These are phyloP conservation scores for Nigrospora sphaerica DNA, from an alignment of 2,329 filamentous ascomycete species.

Conservation along the genomic window DNA sequence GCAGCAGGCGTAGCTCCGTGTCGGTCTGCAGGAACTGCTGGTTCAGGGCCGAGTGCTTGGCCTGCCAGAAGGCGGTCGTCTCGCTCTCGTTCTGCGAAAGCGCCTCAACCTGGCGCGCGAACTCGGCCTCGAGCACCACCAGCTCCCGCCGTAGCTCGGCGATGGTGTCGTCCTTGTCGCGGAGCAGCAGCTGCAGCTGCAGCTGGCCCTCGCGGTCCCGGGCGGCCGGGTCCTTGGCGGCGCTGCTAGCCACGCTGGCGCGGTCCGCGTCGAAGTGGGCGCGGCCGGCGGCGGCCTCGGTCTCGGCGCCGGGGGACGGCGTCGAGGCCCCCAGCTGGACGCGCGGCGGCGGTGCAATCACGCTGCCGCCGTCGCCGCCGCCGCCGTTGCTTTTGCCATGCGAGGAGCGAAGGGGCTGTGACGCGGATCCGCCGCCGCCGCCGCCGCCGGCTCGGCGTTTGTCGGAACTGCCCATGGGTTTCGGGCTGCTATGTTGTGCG, in stretches of 20 bases:
- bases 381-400: constrained; percentile 10
- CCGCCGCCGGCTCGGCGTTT: constrained; percentile 30
- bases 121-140: constrained; percentile 43
- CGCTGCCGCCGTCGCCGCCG: background rate
- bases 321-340: constrained; percentile 27
- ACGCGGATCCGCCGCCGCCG: constrained; percentile 7
- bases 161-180: constrained; percentile 46
- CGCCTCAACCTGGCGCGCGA: constrained; percentile 44
- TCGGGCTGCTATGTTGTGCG: constrained; percentile 8
- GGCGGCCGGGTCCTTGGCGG: background rate
- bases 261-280: background rate
- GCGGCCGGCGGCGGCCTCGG: constrained; percentile 9
- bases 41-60: constrained; percentile 44
- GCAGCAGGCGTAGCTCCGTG: constrained; percentile 43
- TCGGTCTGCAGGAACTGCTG: constrained; percentile 45
- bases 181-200: constrained; percentile 24
- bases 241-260: constrained; percentile 13
- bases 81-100: constrained; percentile 48
- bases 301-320: constrained; percentile 21
- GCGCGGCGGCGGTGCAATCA: constrained; percentile 33
- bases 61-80: constrained; percentile 50
- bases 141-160: constrained; percentile 45
- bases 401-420: constrained; percentile 4
- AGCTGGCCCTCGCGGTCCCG: constrained; percentile 17
- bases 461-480: constrained; percentile 33